Conservation (phyloP, 805 yeast species). For the Metschnikowia shivogae region DNA sequence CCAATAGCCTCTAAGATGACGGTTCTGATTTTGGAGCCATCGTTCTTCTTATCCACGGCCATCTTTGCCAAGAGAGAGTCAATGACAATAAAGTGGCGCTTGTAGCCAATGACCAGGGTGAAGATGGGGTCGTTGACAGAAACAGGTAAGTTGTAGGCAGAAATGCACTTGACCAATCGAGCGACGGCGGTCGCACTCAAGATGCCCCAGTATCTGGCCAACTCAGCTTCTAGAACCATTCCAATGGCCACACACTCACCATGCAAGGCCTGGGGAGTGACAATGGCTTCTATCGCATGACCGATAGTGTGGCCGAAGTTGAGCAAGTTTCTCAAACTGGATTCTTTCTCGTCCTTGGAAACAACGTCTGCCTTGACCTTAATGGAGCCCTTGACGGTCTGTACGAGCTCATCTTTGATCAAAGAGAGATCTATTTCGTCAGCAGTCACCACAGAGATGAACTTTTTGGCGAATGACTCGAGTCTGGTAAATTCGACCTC, state of each 20-base stretch:
- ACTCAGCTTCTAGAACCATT: constrained; percentile 89
- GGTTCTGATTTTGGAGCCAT: constrained; percentile 84
- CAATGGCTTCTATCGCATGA: constrained; percentile 96
- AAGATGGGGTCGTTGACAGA: constrained; percentile 70
- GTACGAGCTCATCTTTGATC: constrained; percentile 69
- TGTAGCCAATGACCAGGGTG: constrained; percentile 59
- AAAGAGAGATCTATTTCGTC: constrained; percentile 49
- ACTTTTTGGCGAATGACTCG: constrained; percentile 67
- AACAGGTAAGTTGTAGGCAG: constrained; percentile 83
- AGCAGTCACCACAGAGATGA: constrained; percentile 58
- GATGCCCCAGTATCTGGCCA: constrained; percentile 86
- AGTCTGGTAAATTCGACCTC: constrained; percentile 81
- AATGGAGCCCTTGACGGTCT: constrained; percentile 80
- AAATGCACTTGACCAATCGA: constrained; percentile 74
- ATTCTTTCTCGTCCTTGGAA: constrained; percentile 89
- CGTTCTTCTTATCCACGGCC: constrained; percentile 96
- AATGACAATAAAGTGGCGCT: constrained; percentile 62
- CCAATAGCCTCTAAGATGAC: constrained; percentile 85
- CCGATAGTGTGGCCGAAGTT: constrained; percentile 98
- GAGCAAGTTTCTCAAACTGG: constrained; percentile 84
- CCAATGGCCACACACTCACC: constrained; percentile 99
- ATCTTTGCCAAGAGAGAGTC: constrained; percentile 72
- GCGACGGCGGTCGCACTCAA: constrained; percentile 92
- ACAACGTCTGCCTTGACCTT: constrained; percentile 93
- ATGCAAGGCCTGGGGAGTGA: constrained; percentile 93